Base-by-base conservation (phyloP, 192 early-diverging fungal species). In the Entomortierella parvispora region DNA sequence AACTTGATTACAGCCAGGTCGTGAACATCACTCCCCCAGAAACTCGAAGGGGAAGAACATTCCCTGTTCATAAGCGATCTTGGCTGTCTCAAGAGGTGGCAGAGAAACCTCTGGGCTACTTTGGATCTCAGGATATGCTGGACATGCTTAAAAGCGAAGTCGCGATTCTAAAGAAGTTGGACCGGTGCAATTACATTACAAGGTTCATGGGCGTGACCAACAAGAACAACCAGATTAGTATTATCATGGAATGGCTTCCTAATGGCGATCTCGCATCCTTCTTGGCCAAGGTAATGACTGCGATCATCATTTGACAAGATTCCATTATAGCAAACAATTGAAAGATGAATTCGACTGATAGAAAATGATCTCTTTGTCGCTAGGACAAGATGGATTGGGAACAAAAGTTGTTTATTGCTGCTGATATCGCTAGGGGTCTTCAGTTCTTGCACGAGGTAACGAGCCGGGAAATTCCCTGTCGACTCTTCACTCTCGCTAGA, bases 201-300 rank as follows among this genome's bases (percentile, higher is more conserved):
- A 68, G 58, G 25, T 77, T 77, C 48, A 77, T 77, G 65, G 74
- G 74, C 17, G 52, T 77, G 40, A 77, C 74, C 43, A 77, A 77
- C 55, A 47, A 65, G 11, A 68, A 77, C 42, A 77, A 77, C 28
- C 42, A 77, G 8, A 77, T 77, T 47, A 68, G 74, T 37, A 77
- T 77, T 48, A 68, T 77, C 49, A 77, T 77, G 74, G 74, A 77
- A 22, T 77, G 74, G 74, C 49, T 77, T 18, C 74, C 74, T 15
- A 67, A 67, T 23, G 74, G 74, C 34, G 74, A 77, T 32, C 63
- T 77, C 20, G 74, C 74, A 29, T 50, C 65, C 1, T 22, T 58
- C 25, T 32, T 77, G 42, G 45, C 65, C 17, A 61, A 58, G 48
- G 74, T 77, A 68, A 64, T 28, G 15, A 14, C 2, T 9, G 22